Evolutionary conservation across 2,329 filamentous ascomycete species (phyloP).

Genomic region (Aureobasidium sp.): DNA sequence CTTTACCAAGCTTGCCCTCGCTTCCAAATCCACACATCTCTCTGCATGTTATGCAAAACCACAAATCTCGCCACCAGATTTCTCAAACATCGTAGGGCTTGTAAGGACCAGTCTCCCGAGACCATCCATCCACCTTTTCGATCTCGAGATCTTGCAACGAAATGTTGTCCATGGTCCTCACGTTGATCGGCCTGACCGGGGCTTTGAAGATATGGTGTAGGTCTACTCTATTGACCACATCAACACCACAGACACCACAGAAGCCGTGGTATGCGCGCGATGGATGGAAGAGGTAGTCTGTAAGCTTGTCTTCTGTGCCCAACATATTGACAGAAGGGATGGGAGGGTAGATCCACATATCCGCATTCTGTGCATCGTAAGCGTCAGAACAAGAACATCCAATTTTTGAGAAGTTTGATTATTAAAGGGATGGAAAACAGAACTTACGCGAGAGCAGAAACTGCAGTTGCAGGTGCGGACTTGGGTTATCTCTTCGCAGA

Average conservation of each 20-base stretch:
- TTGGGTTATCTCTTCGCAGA: background rate
- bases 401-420: too few relatives aligned
- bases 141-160: background rate
- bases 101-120: background rate
- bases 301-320: background rate
- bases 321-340: background rate
- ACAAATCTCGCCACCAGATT: too few relatives aligned
- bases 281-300: background rate
- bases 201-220: background rate
- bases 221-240: slow-evolving; percentile 4
- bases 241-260: slow-evolving; percentile 5
- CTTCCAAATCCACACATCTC: background rate
- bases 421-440: background rate
- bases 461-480: slow-evolving; percentile 11
- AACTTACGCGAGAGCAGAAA: slow-evolving; percentile 3
- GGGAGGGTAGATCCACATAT: slow-evolving; percentile 9
- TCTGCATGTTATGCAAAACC: too few relatives aligned
- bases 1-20: background rate
- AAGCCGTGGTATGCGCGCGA: background rate
- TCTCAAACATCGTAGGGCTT: background rate
- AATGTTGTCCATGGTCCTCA: background rate
- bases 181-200: background rate
- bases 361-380: background rate
- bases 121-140: slow-evolving; percentile 2
- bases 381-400: background rate